Base-by-base conservation (phyloP, 306 rosid species). In the Rosa multiflora region DNA sequence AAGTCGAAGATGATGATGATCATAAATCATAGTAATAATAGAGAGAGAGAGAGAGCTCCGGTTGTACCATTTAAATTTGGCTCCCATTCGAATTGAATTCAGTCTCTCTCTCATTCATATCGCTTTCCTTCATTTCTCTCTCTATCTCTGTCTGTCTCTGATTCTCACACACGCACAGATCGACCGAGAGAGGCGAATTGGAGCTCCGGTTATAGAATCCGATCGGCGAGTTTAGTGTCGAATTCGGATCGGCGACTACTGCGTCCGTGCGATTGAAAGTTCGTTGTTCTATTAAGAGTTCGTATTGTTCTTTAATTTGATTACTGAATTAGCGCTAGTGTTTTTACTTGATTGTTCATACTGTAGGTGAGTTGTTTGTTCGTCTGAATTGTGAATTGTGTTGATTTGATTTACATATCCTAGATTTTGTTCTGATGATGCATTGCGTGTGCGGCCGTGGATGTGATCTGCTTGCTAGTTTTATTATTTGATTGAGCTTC, bases 211-310 rank as follows among this genome's bases (percentile, higher is more conserved):
- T 1, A 10, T 7, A n/a, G 9, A 53, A 37, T 6, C 66, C 43
- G 70, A 40, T 58, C 17, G 43, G 43, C 47, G 70, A 26, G 26
- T 32, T 72, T 72, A 13, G 17, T 55, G 29, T 74, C 5, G 71
- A 67, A 72, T 67, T 20, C 20, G 63, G 70, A 73, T 71, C 72
- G 39, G 79, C 74, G 8, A 47, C 77, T 11, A 40, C 80, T 11
- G 47, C 79, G 21, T 29, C 87, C 37, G 3, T 32, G 37, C 37
- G 83, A 69, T 75, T 77, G 89, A 75, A 77, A 83, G 87, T 86
- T 32, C 37, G 37, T 32, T 32, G 37, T 32, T 32, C 37, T 32
- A 1, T 32, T 32, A 32, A 32, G 37, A 32, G 37, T 32, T 86
- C 85, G 89, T 44, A 40, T 86, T 79, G 35, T 82, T 81, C 81